Evolutionary conservation across 2,329 filamentous ascomycete species (phyloP), one percentile per base, ranked within the genome.

Genomic region (Juglanconis juglandina): DNA sequence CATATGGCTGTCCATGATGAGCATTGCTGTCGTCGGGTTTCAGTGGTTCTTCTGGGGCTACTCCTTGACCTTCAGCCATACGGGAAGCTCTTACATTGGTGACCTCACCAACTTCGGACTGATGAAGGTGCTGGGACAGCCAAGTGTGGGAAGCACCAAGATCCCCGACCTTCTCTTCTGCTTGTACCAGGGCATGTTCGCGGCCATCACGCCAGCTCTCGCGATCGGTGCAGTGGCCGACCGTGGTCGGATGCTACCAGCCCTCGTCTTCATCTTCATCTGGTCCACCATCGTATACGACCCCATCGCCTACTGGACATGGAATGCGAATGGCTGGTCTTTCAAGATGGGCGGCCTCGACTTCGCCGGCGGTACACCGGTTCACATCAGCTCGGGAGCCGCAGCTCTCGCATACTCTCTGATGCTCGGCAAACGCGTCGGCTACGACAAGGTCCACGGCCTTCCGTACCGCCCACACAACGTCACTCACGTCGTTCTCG

Each of bases 31-130:
- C 65, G 86, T 92, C 63, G 88, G 87, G 53, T 96, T 96, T 76
- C 91, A 96, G 72, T 96, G 92, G 92, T 96, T 96, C 80, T 94
- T 96, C 80, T 96, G 92, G 92, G 92, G 92, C 52, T 96, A 94
- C 75, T 94, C 90, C 10, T 79, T 96, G 56, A 83, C 91, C 64
- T 96, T 96, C 75, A 92, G 90, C 6, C 90, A 92, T 74, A 85
- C 85, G 30, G 90, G 90, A 60, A 89, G 88, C 67, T 81, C 81
- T 65, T 96, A 87, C 78, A 88, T 96, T 63, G 92, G 92, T 50
- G 84, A 92, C 66, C 81, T 96, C 52, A 80, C 84, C 66, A 93
- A 96, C 81, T 88, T 96, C 68, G 92, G 91, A 39, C 84, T 96
- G 68, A 89, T 83, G 76, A 83, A 91, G 72, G 90, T 92, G 8